Evolutionary conservation across 164 flowering plant species (phyloP), one percentile per base, ranked within the genome.

Genomic region (Saururus chinensis): DNA sequence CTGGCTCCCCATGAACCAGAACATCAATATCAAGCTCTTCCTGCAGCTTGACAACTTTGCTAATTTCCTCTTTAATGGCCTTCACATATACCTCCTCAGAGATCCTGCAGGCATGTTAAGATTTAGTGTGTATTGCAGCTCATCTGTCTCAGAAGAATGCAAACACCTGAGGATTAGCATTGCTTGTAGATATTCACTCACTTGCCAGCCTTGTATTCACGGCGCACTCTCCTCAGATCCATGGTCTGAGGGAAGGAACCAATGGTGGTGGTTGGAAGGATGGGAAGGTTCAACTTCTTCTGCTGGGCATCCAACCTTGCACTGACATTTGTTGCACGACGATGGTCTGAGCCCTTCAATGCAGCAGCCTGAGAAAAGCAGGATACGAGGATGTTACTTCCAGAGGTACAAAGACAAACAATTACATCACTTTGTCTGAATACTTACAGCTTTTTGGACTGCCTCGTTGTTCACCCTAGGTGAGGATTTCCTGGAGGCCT

Each of bases 201-300:
- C 90, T 84, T 84, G 6, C 80, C 78, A 23, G 85, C 82, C 74
- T 85, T 85, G 80, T 75, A 85, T 71, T 87, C 95, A 74, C 90
- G 85, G 55, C 91, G 85, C 19, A 85, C 87, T 68, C 84, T 85
- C 62, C 95, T 74, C 20, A 87, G 84, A 26, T 87, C 91, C 40
- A 83, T 42, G 66, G 95, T 87, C 66, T 87, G 91, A 61, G 91
- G 95, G 81, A 87, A 85, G 24, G 95, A 87, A 0, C 95, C 95
- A 79, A 83, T 82, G 42, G 90, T 85, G 62, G 90, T 85, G 55
- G 90, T 85, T 30, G 90, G 90, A 22, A 85, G 82, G 22, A 85
- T 63, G 12, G 90, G 87, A 53, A 85, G 86, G 73, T 81, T 83
- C 11, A 85, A 73, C 75, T 85, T 80, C 77, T 80, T 85, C 73